These are phyloP conservation scores for Exobasidium rhododendri DNA, from an alignment of 1,284 basidiomycete species.

Conservation along the genomic window DNA sequence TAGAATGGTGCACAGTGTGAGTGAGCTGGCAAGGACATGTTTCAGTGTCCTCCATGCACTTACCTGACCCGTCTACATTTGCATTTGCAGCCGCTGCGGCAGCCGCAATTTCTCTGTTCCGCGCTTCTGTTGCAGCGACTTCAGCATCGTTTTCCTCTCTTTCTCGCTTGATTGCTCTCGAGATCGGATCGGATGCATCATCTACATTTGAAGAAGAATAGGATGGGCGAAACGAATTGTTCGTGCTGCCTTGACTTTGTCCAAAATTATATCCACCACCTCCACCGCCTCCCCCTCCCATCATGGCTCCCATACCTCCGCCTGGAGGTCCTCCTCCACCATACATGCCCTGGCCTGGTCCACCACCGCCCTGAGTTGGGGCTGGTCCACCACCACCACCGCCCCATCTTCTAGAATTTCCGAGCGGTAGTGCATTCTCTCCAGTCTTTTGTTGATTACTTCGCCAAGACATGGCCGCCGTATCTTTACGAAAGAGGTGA, in stretches of 20 bases:
- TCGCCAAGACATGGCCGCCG: conserved; percentile 48
- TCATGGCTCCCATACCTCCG: not conserved
- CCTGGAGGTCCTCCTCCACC: not conserved
- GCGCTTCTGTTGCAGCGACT: not conserved
- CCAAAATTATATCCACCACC: not conserved
- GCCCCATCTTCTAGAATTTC: conserved; percentile 42
- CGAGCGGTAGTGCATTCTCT: conserved; percentile 51
- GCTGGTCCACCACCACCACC: conserved; percentile 27
- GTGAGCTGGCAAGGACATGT: not conserved
- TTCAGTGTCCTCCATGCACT: not conserved
- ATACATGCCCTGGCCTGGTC: not conserved
- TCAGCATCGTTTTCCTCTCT: conserved; percentile 7
- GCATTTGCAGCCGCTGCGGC: not conserved
- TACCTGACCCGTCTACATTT: conserved; percentile 2
- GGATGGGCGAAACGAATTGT: not conserved
- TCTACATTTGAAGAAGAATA: conserved; percentile 11
- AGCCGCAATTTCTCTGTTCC: not conserved
- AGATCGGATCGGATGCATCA: not conserved
- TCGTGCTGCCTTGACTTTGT: not conserved
- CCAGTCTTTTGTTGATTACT: conserved; percentile 49
- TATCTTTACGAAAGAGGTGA: not conserved
- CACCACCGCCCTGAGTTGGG: conserved; percentile 10
- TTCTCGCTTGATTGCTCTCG: conserved; percentile 13
- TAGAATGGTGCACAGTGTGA: not conserved
- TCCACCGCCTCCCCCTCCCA: no score